Percentiles rank a stretch among this genome's conserved stretches.
phyloP scores from a whole-genome alignment of 345 rosid species.

The Euphorbia tirucalli region DNA sequence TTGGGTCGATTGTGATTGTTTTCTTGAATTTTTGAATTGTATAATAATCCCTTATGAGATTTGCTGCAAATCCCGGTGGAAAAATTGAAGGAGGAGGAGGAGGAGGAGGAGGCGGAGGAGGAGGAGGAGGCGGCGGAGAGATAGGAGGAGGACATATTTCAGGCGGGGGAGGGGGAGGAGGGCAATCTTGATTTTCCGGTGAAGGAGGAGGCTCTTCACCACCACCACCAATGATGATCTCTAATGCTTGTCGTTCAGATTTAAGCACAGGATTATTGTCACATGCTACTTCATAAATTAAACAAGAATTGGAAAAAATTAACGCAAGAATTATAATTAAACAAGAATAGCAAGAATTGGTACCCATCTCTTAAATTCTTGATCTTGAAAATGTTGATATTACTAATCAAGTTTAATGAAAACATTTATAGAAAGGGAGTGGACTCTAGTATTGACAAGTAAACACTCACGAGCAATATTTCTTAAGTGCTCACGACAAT shows the following conservation, averaged over 20 bases:
- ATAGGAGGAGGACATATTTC: too few relatives aligned
- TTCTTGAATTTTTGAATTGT: conserved; percentile 29
- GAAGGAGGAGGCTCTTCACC: too few relatives aligned
- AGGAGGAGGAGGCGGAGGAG: too few relatives aligned
- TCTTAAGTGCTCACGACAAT: too few relatives aligned
- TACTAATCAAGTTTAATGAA: too few relatives aligned
- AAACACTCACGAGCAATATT: too few relatives aligned
- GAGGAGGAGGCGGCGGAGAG: too few relatives aligned
- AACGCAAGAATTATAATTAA: neutral
- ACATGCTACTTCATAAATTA: neutral
- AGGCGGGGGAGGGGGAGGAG: too few relatives aligned
- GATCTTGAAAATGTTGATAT: neutral
- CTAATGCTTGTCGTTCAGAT: too few relatives aligned
- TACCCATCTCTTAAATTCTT: neutral
- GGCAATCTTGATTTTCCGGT: neutral
- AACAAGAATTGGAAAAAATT: neutral
- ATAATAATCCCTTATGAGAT: neutral
- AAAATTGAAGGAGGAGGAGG: neutral
- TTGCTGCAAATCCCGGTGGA: neutral
- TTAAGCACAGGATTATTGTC: neutral
- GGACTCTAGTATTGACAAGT: too few relatives aligned
- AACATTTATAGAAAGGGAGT: too few relatives aligned
- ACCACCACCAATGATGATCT: too few relatives aligned
- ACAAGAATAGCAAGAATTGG: neutral
- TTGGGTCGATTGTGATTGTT: conserved; percentile 32